Evolutionary conservation across 1,284 basidiomycete species (phyloP).

Genomic region (Ceratobasidium sp.): DNA sequence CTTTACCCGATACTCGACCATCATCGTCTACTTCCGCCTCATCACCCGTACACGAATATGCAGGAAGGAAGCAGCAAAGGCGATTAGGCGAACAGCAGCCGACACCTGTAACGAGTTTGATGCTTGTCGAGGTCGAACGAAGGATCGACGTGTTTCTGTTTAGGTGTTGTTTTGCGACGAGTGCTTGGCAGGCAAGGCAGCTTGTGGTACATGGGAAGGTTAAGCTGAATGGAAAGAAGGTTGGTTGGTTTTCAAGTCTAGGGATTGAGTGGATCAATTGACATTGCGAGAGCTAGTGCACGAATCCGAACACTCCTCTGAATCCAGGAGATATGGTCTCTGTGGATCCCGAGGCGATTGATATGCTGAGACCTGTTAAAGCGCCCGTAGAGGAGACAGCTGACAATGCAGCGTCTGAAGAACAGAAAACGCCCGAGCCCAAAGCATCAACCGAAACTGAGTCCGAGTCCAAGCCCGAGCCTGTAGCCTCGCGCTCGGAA

Average conservation of each 20-base stretch:
- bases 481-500: constrained; percentile 1
- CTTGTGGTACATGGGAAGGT: constrained; percentile 92
- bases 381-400: constrained; percentile 51
- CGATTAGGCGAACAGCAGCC: constrained; percentile 65
- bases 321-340: constrained; percentile 95
- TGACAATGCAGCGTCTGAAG: constrained; percentile 46
- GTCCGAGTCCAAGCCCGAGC: not conserved
- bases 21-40: constrained; percentile 43
- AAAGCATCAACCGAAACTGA: constrained; percentile 25
- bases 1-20: constrained; percentile 83
- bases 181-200: constrained; percentile 89
- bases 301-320: constrained; percentile 88
- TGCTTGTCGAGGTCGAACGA: constrained; percentile 94
- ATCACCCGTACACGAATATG: constrained; percentile 54
- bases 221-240: constrained; percentile 89
- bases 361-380: constrained; percentile 70
- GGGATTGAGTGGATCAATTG: not conserved
- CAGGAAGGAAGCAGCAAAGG: constrained; percentile 58
- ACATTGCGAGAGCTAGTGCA: constrained; percentile 57
- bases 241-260: constrained; percentile 59
- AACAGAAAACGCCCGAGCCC: constrained; percentile 15
- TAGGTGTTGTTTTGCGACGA: constrained; percentile 89
- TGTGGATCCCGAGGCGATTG: constrained; percentile 85
- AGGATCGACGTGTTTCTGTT: constrained; percentile 94
- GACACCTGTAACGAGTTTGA: constrained; percentile 88